Evolutionary conservation across 495 filamentous ascomycete species (phyloP).

Genomic region (Aspergillus coremiiformis): DNA sequence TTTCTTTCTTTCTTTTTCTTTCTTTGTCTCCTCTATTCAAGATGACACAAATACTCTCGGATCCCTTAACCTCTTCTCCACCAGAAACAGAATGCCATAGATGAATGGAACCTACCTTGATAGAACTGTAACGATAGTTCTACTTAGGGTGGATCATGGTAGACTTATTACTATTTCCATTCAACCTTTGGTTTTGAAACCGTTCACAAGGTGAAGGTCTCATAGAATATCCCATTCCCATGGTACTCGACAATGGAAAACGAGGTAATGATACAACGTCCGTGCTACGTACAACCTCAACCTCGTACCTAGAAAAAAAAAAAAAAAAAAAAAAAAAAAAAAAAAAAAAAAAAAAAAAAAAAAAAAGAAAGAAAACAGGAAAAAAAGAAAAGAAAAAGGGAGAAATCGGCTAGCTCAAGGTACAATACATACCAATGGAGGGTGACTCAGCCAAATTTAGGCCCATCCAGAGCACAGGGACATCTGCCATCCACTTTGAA

Average conservation of each 20-base stretch:
- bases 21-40: constrained; percentile 11
- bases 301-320: background rate
- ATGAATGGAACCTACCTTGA: constrained; percentile 9
- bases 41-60: constrained; percentile 7
- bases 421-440: background rate
- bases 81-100: background rate
- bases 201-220: background rate
- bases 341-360: background rate
- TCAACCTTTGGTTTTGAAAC: background rate
- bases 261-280: constrained; percentile 1
- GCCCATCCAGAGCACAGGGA: background rate
- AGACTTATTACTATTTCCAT: too few relatives aligned
- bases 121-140: background rate
- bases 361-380: background rate
- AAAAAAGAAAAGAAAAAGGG: too few relatives aligned
- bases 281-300: background rate
- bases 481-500: background rate
- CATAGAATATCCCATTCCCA: background rate
- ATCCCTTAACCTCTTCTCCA: background rate
- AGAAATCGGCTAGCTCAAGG: background rate
- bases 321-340: constrained; percentile 3
- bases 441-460: constrained; percentile 6
- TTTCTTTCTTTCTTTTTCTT: constrained; percentile 5
- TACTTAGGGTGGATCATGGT: background rate
- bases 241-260: background rate